phyloP scores from a whole-genome alignment of 1,284 basidiomycete genomes.

The Ganoderma lingzhi region DNA sequence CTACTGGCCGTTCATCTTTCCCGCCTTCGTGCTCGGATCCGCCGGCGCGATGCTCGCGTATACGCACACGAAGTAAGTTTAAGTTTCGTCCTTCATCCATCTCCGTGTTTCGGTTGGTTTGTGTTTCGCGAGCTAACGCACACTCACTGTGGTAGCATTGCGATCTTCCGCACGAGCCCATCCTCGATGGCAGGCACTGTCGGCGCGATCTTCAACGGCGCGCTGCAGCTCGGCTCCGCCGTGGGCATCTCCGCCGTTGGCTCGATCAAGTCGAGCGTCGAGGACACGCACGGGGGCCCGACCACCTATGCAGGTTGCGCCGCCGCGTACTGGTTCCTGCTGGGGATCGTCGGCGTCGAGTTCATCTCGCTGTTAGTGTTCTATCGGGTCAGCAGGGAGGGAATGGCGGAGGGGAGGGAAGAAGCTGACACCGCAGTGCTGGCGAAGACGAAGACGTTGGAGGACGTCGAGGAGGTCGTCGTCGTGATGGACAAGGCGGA shows the following conservation, averaged over 20 bases:
- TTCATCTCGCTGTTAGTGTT: conserved; percentile 47
- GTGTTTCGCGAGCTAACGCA: neutral
- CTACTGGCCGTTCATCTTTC: conserved; percentile 59
- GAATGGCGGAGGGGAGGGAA: conserved; percentile 19
- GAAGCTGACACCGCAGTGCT: conserved; percentile 17
- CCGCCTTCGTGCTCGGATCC: conserved; percentile 56
- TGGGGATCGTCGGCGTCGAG: conserved; percentile 49
- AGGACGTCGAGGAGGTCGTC: conserved; percentile 23
- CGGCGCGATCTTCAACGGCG: conserved; percentile 63
- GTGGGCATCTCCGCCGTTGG: conserved; percentile 54
- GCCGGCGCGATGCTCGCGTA: conserved; percentile 46
- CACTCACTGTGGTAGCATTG: conserved; percentile 47
- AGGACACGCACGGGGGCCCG: conserved; percentile 41
- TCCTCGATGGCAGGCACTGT: conserved; percentile 58
- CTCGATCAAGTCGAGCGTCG: conserved; percentile 57
- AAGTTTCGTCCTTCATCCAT: neutral
- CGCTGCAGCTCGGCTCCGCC: conserved; percentile 61
- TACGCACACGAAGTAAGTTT: conserved; percentile 46
- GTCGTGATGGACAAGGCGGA: conserved; percentile 15
- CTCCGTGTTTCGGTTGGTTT: conserved; percentile 21
- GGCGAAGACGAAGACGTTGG: conserved; percentile 20
- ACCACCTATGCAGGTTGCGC: conserved; percentile 50
- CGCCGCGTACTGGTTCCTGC: conserved; percentile 58
- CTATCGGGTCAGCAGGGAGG: conserved; percentile 42
- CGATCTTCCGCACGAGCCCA: conserved; percentile 57